Evolutionary conservation across 1,284 basidiomycete genomes (phyloP).

Genomic region (Tylopilus sp.): DNA sequence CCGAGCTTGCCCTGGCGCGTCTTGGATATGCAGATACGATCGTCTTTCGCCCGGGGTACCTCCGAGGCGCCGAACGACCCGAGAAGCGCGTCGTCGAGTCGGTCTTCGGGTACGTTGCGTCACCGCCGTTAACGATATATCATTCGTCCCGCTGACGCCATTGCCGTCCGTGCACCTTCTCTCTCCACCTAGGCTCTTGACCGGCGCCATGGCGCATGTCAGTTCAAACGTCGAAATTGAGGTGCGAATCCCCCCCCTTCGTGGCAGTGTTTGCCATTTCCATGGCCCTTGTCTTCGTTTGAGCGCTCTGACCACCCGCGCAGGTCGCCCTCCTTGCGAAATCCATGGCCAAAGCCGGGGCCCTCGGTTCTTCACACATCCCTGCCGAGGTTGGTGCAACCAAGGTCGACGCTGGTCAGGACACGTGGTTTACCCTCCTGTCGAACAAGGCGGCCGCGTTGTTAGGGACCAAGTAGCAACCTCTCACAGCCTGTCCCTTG

Average conservation of each 20-base stretch:
- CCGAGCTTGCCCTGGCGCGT: slow-evolving; percentile 60
- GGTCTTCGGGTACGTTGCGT: slow-evolving; percentile 38
- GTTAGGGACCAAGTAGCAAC: slow-evolving; percentile 14
- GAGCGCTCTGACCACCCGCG: not conserved
- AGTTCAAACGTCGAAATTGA: slow-evolving; percentile 42
- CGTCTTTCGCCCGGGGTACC: slow-evolving; percentile 57
- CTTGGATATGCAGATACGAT: slow-evolving; percentile 67
- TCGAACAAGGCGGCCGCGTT: slow-evolving; percentile 23
- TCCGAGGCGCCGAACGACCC: slow-evolving; percentile 42
- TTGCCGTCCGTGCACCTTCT: not conserved
- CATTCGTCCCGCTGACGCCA: not conserved
- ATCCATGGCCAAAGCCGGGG: slow-evolving; percentile 27
- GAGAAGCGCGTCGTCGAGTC: slow-evolving; percentile 41
- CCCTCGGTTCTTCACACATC: slow-evolving; percentile 22
- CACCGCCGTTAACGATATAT: not conserved
- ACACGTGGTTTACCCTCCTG: slow-evolving; percentile 21
- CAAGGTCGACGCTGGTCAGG: slow-evolving; percentile 20
- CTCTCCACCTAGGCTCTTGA: slow-evolving; percentile 33
- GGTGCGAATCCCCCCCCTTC: slow-evolving; percentile 27
- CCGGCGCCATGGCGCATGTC: slow-evolving; percentile 39
- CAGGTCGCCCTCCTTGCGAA: slow-evolving; percentile 21
- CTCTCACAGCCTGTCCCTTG: too few species aligned
- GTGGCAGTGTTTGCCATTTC: too few species aligned
- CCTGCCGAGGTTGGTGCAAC: slow-evolving; percentile 17
- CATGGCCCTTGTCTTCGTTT: too few species aligned